Percentiles rank a stretch among this genome's conserved stretches.
These are phyloP conservation scores for Yamadazyma insecticola DNA, from an alignment of 805 yeast genomes.

Conservation along the genomic window DNA sequence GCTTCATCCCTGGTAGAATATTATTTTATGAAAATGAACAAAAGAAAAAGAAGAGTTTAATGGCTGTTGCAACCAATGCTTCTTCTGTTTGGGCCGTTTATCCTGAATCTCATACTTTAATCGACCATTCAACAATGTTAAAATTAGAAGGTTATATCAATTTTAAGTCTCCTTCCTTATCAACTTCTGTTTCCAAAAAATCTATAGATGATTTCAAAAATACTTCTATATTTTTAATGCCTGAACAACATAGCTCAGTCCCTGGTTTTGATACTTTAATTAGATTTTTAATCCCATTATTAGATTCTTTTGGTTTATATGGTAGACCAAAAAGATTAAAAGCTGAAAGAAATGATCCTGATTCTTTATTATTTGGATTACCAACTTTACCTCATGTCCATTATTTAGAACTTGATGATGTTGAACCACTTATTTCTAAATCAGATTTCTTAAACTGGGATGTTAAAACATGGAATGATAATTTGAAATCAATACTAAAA, in stretches of 20 bases:
- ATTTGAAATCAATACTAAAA: constrained; percentile 26
- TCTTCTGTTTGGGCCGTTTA: constrained; percentile 82
- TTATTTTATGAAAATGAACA: constrained; percentile 82
- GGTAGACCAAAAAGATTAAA: constrained; percentile 42
- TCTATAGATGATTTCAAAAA: constrained; percentile 31
- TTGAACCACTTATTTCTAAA: constrained; percentile 16
- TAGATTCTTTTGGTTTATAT: constrained; percentile 41
- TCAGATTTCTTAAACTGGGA: constrained; percentile 33
- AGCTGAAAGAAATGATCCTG: constrained; percentile 38
- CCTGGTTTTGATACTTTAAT: constrained; percentile 49
- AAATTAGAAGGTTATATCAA: constrained; percentile 80
- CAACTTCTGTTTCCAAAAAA: constrained; percentile 30
- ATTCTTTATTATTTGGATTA: constrained; percentile 39
- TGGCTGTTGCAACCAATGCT: constrained; percentile 75
- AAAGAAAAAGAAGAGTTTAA: constrained; percentile 60
- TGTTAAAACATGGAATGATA: constrained; percentile 28
- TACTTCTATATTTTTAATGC: constrained; percentile 41
- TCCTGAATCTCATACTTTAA: constrained; percentile 76
- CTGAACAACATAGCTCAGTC: constrained; percentile 41
- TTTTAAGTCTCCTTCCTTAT: constrained; percentile 41
- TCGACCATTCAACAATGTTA: constrained; percentile 83
- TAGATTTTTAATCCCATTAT: constrained; percentile 35
- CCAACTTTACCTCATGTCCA: constrained; percentile 44
- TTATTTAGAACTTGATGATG: constrained; percentile 33
- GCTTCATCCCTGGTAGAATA: constrained; percentile 56